Conservation (phyloP, 1,284 basidiomycete genomes). For the Irpex lacteus region DNA sequence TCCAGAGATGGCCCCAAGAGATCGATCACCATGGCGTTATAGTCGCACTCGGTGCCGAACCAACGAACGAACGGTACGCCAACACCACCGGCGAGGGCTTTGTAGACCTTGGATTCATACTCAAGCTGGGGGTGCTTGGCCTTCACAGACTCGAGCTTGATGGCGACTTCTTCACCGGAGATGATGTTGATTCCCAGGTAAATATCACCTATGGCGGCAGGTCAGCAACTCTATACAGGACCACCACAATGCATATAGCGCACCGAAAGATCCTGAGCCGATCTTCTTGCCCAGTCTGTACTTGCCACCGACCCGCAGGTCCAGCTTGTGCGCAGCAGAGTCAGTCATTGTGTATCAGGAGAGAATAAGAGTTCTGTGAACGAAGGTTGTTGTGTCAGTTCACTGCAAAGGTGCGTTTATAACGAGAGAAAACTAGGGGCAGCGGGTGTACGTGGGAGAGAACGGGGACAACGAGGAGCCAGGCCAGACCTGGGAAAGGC, state of each 20-base stretch:
- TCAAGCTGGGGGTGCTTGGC: conserved; percentile 99
- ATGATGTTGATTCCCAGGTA: conserved; percentile 99
- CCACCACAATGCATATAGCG: neutral
- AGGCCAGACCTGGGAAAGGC: neutral
- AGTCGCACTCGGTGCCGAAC: conserved; percentile 99
- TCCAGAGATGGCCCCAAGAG: conserved; percentile 96
- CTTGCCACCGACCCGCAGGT: conserved; percentile 97
- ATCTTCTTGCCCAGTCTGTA: conserved; percentile 99
- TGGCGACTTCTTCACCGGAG: conserved; percentile 99
- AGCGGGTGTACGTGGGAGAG: conserved; percentile 17
- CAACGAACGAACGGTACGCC: conserved; percentile 97
- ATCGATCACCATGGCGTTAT: conserved; percentile 99
- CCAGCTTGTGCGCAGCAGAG: conserved; percentile 68
- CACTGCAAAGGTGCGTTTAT: neutral
- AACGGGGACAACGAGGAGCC: conserved; percentile 4
- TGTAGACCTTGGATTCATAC: conserved; percentile 97
- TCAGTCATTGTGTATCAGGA: conserved; percentile 56
- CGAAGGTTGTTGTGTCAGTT: neutral
- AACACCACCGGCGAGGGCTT: conserved; percentile 96
- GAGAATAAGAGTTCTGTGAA: neutral
- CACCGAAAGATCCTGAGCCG: conserved; percentile 97
- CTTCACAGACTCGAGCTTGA: conserved; percentile 99
- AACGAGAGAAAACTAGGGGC: conserved; percentile 7
- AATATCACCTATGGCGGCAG: conserved; percentile 76
- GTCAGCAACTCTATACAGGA: neutral